phyloP scores from a whole-genome alignment of 2,329 filamentous ascomycete species.

The Sporothrix sp. region DNA sequence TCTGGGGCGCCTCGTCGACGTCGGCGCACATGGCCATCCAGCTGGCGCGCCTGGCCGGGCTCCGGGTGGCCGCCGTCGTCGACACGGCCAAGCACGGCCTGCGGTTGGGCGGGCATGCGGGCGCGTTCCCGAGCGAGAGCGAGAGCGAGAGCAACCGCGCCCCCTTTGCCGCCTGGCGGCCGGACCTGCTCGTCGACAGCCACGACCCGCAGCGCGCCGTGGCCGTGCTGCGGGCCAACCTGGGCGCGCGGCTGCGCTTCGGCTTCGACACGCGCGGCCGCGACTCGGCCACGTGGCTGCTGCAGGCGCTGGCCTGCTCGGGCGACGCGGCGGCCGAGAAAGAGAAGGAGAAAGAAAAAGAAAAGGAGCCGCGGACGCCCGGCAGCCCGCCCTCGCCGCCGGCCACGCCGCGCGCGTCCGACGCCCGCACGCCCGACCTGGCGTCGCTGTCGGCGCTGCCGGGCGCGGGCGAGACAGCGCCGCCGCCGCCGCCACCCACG shows the following conservation, averaged over 20 bases:
- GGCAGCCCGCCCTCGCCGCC: background rate
- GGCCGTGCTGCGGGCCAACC: conserved; percentile 51
- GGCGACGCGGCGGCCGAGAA: too few species aligned
- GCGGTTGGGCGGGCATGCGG: conserved; percentile 38
- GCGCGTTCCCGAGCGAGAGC: conserved; percentile 21
- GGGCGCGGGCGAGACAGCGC: conserved; percentile 20
- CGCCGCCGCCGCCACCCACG: conserved; percentile 31
- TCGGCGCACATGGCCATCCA: conserved; percentile 59
- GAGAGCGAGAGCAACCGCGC: too few species aligned
- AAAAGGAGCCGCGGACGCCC: conserved; percentile 19
- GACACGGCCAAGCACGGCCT: conserved; percentile 58
- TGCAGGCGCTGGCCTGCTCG: conserved; percentile 35
- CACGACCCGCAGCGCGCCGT: conserved; percentile 56
- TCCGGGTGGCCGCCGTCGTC: conserved; percentile 56
- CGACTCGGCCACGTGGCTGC: conserved; percentile 50
- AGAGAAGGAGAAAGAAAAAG: background rate
- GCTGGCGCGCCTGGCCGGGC: conserved; percentile 54
- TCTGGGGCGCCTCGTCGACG: conserved; percentile 67
- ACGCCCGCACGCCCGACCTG: too few species aligned
- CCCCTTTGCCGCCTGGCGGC: conserved; percentile 22
- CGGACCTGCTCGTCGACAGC: conserved; percentile 61
- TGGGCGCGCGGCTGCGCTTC: conserved; percentile 47
- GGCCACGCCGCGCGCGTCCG: background rate
- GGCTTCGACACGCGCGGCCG: conserved; percentile 59
- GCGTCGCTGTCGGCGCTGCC: background rate